Conservation (phyloP, 768 basidiomycete species). For the Cyclocybe aegerita region DNA sequence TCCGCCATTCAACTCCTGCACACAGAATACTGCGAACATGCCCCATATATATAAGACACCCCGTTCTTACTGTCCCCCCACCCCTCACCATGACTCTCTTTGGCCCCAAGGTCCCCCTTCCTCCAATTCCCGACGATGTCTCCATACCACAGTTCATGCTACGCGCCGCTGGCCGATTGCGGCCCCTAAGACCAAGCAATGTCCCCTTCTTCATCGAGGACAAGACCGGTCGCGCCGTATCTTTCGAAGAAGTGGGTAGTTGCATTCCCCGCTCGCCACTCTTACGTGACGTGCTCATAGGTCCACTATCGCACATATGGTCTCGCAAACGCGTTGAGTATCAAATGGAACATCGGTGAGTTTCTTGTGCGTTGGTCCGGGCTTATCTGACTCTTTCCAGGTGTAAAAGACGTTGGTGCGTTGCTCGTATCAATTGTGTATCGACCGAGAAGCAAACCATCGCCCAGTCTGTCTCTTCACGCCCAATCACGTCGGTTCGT, state of each 20-base stretch:
- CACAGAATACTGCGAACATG: not conserved
- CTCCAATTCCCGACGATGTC: constrained; percentile 58
- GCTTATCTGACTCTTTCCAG: constrained; percentile 27
- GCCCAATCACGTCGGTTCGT: constrained; percentile 60
- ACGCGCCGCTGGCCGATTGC: constrained; percentile 34
- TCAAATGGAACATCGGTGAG: constrained; percentile 49
- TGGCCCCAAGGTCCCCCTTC: constrained; percentile 29
- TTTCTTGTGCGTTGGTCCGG: not conserved
- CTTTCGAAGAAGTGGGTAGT: constrained; percentile 45
- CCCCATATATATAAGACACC: constrained; percentile 4
- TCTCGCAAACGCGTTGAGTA: constrained; percentile 53
- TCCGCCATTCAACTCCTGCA: no score
- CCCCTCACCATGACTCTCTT: constrained; percentile 32
- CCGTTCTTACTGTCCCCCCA: not conserved
- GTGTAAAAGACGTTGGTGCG: constrained; percentile 52
- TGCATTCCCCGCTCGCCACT: not conserved
- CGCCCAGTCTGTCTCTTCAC: constrained; percentile 59
- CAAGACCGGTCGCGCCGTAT: constrained; percentile 41
- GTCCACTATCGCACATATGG: constrained; percentile 41
- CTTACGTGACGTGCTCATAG: constrained; percentile 13
- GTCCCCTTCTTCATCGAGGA: constrained; percentile 64
- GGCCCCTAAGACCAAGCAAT: constrained; percentile 44
- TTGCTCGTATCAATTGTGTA: not conserved
- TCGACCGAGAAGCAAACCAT: not conserved
- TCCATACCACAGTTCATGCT: constrained; percentile 69